A percentile compares a stretch with the other conserved stretches of the same genome.
These are phyloP conservation scores for Agaricales sp. DNA, from an alignment of 1,284 basidiomycete genomes.

Conservation along the genomic window DNA sequence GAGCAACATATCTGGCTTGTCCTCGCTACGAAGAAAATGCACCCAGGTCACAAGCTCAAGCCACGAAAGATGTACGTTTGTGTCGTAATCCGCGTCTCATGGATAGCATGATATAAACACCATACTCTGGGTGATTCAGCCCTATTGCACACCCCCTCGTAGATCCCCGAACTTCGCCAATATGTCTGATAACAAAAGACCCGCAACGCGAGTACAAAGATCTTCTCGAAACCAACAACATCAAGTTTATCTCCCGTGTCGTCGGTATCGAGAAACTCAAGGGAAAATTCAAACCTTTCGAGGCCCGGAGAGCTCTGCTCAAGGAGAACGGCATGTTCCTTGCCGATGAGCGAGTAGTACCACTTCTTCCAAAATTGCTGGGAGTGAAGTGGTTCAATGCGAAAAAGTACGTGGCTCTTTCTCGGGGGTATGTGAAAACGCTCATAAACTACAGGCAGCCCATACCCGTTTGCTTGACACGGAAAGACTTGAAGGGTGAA, in stretches of 20 bases:
- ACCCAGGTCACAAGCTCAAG: slow-evolving; percentile 68
- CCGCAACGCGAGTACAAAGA: slow-evolving; percentile 96
- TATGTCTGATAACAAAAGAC: slow-evolving; percentile 93
- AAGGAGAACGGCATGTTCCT: slow-evolving; percentile 90
- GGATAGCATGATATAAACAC: not conserved
- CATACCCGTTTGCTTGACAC: slow-evolving; percentile 80
- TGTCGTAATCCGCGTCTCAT: slow-evolving; percentile 3
- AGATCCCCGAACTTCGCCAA: slow-evolving; percentile 66
- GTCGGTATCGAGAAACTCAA: slow-evolving; percentile 85
- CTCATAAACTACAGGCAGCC: slow-evolving; percentile 56
- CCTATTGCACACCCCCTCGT: slow-evolving; percentile 75
- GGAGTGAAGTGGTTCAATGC: slow-evolving; percentile 90
- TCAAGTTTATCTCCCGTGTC: slow-evolving; percentile 89
- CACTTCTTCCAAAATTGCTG: slow-evolving; percentile 79
- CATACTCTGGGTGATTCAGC: slow-evolving; percentile 25
- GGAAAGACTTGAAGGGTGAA: slow-evolving; percentile 83
- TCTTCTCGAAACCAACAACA: slow-evolving; percentile 63
- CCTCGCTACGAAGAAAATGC: slow-evolving; percentile 75
- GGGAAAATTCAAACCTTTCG: slow-evolving; percentile 90
- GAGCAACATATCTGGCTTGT: slow-evolving; percentile 84
- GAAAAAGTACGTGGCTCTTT: slow-evolving; percentile 61
- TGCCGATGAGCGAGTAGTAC: slow-evolving; percentile 84
- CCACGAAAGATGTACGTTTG: slow-evolving; percentile 72
- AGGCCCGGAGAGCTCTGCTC: slow-evolving; percentile 77
- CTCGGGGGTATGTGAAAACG: slow-evolving; percentile 4